Conservation (phyloP, 306 rosid species). For the Pueraria montana region DNA sequence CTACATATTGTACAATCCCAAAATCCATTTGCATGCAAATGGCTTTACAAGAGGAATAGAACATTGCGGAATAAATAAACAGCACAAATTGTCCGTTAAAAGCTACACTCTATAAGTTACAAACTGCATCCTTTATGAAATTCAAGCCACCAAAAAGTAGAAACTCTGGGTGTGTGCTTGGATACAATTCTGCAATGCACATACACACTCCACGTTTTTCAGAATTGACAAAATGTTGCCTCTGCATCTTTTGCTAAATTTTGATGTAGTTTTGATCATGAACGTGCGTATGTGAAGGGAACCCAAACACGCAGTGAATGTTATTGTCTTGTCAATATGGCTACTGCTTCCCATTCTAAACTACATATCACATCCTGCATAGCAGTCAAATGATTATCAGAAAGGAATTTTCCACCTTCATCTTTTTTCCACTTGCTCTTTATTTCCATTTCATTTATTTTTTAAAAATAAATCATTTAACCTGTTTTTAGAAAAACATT, state of each 20-base stretch:
- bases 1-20: slow-evolving; percentile 34
- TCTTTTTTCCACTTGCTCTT: background rate
- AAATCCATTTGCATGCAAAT: slow-evolving; percentile 43
- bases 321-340: slow-evolving; percentile 73
- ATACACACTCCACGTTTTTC: no score
- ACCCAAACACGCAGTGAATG: no score
- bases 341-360: slow-evolving; percentile 95
- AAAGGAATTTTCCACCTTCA: background rate
- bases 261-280: no score
- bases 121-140: slow-evolving; percentile 20
- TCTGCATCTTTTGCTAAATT: no score
- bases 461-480: slow-evolving; percentile 10
- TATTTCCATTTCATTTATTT: background rate
- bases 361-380: slow-evolving; percentile 88
- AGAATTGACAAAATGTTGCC: no score
- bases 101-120: slow-evolving; percentile 36
- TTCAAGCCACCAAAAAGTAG: slow-evolving; percentile 30
- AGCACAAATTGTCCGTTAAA: slow-evolving; percentile 16
- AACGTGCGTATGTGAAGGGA: no score
- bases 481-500: no score
- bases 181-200: no score
- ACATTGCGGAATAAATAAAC: slow-evolving; percentile 19
- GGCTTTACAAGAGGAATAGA: slow-evolving; percentile 43
- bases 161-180: no score
- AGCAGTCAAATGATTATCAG: slow-evolving; percentile 43